Conservation (phyloP, 2,329 filamentous ascomycete species). For the Fusarium praegraminearum region DNA sequence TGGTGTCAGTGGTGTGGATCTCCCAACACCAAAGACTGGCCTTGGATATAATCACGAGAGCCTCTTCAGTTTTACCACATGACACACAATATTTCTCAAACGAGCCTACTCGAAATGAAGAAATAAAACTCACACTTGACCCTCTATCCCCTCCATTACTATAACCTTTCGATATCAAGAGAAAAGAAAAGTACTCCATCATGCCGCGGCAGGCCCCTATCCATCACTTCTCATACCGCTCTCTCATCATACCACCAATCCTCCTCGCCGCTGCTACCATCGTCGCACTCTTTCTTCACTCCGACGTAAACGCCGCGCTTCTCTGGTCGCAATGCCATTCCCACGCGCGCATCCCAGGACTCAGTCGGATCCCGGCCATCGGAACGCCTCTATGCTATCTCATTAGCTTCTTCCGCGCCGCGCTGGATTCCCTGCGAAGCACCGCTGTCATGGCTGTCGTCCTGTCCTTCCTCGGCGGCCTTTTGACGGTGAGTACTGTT, state of each 20-base stretch:
- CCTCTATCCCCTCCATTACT: neutral
- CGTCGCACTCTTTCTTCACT: constrained; percentile 58
- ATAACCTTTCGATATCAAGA: accelerated
- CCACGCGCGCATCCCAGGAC: constrained; percentile 57
- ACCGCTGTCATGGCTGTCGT: constrained; percentile 57
- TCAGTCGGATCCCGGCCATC: constrained; percentile 60
- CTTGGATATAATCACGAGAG: constrained; percentile 34
- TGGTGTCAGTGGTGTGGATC: constrained; percentile 28
- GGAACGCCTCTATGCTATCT: constrained; percentile 63
- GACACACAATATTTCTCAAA: constrained; percentile 15
- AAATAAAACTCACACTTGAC: neutral
- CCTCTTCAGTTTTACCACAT: constrained; percentile 36
- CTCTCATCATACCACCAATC: constrained; percentile 63
- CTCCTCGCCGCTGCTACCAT: constrained; percentile 60
- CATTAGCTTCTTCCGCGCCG: constrained; percentile 62
- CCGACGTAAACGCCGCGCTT: constrained; percentile 64
- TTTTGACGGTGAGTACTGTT: constrained; percentile 63
- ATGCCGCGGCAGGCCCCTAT: constrained; percentile 58
- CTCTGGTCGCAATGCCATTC: constrained; percentile 67
- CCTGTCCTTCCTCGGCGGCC: constrained; percentile 59
- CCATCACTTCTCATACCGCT: constrained; percentile 64
- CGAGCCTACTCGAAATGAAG: neutral
- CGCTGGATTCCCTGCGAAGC: constrained; percentile 57
- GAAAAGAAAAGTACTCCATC: neutral
- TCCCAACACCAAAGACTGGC: constrained; percentile 27